Percentiles rank a stretch among this genome's conserved stretches.
Evolutionary conservation across 805 yeast genomes (phyloP).

Genomic region (Torulaspora delbrueckii): DNA sequence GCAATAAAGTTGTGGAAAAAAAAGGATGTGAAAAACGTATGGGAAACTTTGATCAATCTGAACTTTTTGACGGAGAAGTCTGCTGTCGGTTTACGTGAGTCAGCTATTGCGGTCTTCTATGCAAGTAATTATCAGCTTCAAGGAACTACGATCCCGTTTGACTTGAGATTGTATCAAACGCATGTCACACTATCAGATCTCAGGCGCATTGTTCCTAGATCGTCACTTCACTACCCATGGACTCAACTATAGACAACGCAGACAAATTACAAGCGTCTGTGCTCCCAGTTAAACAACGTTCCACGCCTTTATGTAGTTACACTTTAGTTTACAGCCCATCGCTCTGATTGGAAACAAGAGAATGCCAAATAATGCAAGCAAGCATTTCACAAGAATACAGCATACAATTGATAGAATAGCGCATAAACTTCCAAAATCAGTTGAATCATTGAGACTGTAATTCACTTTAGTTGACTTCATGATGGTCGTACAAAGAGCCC

Average conservation of each 20-base stretch:
- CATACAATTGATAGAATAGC: neutral
- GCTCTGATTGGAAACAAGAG: neutral
- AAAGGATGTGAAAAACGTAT: conserved; percentile 56
- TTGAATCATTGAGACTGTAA: neutral
- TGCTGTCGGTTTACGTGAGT: conserved; percentile 41
- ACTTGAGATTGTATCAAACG: conserved; percentile 46
- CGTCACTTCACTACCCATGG: conserved; percentile 33
- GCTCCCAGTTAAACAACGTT: neutral
- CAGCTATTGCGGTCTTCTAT: conserved; percentile 38
- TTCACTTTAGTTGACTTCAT: neutral
- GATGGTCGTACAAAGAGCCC: neutral
- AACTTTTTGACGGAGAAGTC: conserved; percentile 50
- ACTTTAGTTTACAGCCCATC: neutral
- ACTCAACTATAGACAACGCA: conserved; percentile 26
- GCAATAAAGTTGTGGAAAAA: conserved; percentile 54
- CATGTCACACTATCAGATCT: conserved; percentile 52
- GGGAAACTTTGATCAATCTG: conserved; percentile 63
- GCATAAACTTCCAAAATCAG: neutral
- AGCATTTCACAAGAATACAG: neutral
- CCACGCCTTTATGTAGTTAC: neutral
- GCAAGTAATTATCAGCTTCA: conserved; percentile 40
- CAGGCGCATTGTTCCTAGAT: conserved; percentile 31
- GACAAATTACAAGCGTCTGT: neutral
- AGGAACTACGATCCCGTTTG: conserved; percentile 35
- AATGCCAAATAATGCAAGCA: neutral